These are phyloP conservation scores for Cyclotella cryptica DNA, from an alignment of 108 stramenopile genomes.

Conservation along the genomic window DNA sequence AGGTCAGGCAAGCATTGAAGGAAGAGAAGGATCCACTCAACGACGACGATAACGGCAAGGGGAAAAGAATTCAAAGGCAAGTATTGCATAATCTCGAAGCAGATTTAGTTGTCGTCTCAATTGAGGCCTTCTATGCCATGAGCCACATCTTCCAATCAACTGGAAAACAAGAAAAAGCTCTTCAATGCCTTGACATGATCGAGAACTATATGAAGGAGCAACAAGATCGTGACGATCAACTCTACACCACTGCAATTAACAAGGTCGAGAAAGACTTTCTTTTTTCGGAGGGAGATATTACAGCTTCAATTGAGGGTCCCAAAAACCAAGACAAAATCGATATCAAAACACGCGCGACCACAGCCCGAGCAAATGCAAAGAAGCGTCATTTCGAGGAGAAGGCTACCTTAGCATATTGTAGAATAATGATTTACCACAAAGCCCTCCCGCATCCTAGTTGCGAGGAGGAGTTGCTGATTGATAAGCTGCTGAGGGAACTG, in stretches of 20 bases:
- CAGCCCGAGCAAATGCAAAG: conserved; percentile 25
- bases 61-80: conserved; percentile 25
- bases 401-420: conserved; percentile 38
- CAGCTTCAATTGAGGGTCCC: conserved; percentile 28
- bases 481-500: conserved; percentile 29
- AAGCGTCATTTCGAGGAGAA: conserved; percentile 37
- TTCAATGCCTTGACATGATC: conserved; percentile 40
- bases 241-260: conserved; percentile 32
- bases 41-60: conserved; percentile 7
- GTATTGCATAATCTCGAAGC: conserved; percentile 47
- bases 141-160: conserved; percentile 20
- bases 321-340: conserved; percentile 46
- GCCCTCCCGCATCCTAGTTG: conserved; percentile 22
- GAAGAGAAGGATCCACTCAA: conserved; percentile 15
- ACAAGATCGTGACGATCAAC: conserved; percentile 31
- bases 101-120: conserved; percentile 42
- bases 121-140: conserved; percentile 49
- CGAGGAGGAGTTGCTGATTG: conserved; percentile 44
- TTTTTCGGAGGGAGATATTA: conserved; percentile 30
- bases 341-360: conserved; percentile 38
- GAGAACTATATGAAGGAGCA: conserved; percentile 51
- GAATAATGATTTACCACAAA: conserved; percentile 38
- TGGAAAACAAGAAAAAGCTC: conserved; percentile 36
- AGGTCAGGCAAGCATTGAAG: conserved; percentile 26
- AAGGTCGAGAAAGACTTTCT: conserved; percentile 24